Base-by-base conservation (phyloP, 2,329 filamentous ascomycete species). In the Botrytis deweyae region DNA sequence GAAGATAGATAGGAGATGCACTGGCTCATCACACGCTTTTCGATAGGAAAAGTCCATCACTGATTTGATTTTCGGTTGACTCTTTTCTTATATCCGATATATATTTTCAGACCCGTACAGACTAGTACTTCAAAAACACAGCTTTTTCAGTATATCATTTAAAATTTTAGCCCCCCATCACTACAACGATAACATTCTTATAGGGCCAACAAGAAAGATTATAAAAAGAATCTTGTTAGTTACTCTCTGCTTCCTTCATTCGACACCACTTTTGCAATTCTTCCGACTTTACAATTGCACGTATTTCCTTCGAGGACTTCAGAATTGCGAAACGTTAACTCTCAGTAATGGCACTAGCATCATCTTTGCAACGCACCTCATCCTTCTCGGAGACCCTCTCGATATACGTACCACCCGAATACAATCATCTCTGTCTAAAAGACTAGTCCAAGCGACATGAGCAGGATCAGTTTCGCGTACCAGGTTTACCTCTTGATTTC, bases 251-350 rank as follows among this genome's bases (percentile, higher is more conserved):
- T 6, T 3, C 4, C 10, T 52, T n/a, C 1, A 14, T n/a, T 52
- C n/a, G 22, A 52, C 4, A n/a, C 1, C 10, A 52, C 0, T 52
- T n/a, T 4, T 25, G 49, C 22, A 14, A 6, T 6, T 25, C 0
- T 52, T 1, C 25, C 22, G 49, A 4, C 10, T 52, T n/a, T n/a
- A 25, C 25, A 22, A 18, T 20, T 20, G 44, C 18, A 18, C 16
- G 44, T 20, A 1, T 20, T 46, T 20, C 7, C 18, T 18, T 4
- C 42, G 18, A 7, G 18, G 0, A 1, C 18, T 44, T 18, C 14
- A 7, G 18, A 18, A 1, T 42, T 42, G 5, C 42, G 7, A 44
- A 44, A 18, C 7, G 0, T 44, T 8, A 44, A 44, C 16, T 44
- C 16, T 16, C 16, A 20, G 18, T 44, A 7, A 44, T 16, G 16